Base-by-base conservation (phyloP, 192 early-diverging fungal species). In the Coemansia pectinata region DNA sequence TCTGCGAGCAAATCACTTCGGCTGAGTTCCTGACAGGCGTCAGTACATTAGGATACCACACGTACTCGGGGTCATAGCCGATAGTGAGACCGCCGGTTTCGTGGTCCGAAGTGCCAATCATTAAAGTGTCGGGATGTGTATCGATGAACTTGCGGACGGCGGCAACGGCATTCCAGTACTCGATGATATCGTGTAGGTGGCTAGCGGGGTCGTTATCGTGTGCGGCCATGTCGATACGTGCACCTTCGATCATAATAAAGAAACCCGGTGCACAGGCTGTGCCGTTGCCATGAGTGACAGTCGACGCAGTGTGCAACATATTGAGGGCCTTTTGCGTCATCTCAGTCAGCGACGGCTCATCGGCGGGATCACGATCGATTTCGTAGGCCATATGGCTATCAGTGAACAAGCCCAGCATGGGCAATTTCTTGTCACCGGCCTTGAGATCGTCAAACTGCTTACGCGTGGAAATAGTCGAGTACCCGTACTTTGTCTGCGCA, bases 211-310 rank as follows among this genome's bases (percentile, higher is more conserved):
- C 88, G 65, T 90, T 90, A 23, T 82, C 84, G 44, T 88, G 87
- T 0, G 72, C 86, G 2, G 86, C 86, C 79, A 85, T 83, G 57
- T 87, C 88, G 45, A 89, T 89, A 3, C 88, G 78, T 47, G 85
- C 85, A 3, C 88, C 86, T 73, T 89, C 88, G 60, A 89, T 79
- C 88, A 89, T 86, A 3, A 89, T 5, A 21, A 89, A 86, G 67
- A 89, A 89, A 0, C 86, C 87, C 3, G 65, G 67, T 3, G 58
- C 67, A 21, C 40, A 47, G 27, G 23, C 15, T 17, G 66, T 7
- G 2, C 29, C 17, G 5, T 31, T 58, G 4, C 29, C 29, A 34
- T 34, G 55, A 29, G 55, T 9, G 1, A 34, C 12, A 6, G 12
- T 36, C 2, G 57, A 57, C 4, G 76, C 63, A 15, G 38, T 33